A percentile compares a stretch with the other conserved stretches of the same genome.
phyloP scores from a whole-genome alignment of 1,284 basidiomycete genomes.

The Fomitopsis pinicola region DNA sequence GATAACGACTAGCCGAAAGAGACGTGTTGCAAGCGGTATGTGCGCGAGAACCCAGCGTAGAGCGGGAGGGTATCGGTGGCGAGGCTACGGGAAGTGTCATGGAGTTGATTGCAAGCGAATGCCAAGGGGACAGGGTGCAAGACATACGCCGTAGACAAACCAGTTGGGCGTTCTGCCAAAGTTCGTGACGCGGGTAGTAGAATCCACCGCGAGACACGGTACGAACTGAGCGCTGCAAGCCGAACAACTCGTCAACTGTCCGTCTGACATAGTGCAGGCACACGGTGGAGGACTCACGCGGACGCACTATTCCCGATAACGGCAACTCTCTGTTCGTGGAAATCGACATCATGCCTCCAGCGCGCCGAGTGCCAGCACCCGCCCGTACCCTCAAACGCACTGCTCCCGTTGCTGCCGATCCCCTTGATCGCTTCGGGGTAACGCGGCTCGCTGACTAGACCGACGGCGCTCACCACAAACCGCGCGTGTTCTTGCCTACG shows the following conservation, averaged over 20 bases:
- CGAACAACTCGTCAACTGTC: background rate
- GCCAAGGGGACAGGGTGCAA: no score
- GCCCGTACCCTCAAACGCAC: conserved; percentile 21
- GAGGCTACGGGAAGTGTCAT: conserved; percentile 19
- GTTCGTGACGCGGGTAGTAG: conserved; percentile 35
- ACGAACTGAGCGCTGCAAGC: conserved; percentile 38
- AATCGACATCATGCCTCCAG: conserved; percentile 32
- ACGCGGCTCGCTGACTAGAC: conserved; percentile 36
- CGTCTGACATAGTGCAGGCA: background rate
- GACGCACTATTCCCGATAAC: conserved; percentile 39
- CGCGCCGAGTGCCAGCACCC: conserved; percentile 28
- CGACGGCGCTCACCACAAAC: conserved; percentile 43
- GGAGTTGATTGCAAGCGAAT: conserved; percentile 1
- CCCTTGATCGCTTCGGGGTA: conserved; percentile 35
- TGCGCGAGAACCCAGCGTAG: conserved; percentile 34
- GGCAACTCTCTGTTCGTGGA: conserved; percentile 32
- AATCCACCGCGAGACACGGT: conserved; percentile 38
- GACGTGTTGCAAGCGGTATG: conserved; percentile 35
- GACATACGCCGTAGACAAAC: conserved; percentile 35
- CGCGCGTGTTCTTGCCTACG: conserved; percentile 15
- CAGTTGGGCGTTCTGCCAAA: conserved; percentile 45
- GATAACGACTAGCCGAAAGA: conserved; percentile 31
- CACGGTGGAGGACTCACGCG: conserved; percentile 12
- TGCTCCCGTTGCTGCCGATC: conserved; percentile 37
- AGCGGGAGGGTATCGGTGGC: conserved; percentile 25